Evolutionary conservation across 176 grass and related monocot species (phyloP), one percentile per base, ranked within the genome.

Genomic region (Melocanna baccifera): DNA sequence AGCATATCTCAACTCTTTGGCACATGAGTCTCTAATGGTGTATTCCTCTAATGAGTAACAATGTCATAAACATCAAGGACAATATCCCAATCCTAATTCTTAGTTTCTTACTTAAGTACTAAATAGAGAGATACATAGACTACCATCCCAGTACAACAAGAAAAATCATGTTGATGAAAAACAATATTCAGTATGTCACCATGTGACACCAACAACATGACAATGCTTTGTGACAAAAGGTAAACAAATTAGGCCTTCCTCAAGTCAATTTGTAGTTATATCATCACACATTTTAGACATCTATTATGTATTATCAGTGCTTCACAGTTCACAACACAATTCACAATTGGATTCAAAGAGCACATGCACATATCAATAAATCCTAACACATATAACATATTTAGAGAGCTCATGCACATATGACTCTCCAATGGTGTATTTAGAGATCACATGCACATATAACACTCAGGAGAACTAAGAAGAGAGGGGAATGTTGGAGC

Each of bases 51-150:
- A 30, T 30, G 30, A 73, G 55, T 51, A 74, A 83, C 41, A 13
- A 73, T 63, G 42, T 19, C 69, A 83, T 63, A 75, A 68, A 9
- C 58, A 76, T 36, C 7, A 28, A 11, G 56, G 36, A 70, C 5
- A 81, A 34, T 71, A 23, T 69, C 18, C 22, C 22, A 66, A 74
- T 58, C 81, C 8, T 75, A 61, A 25, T 69, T 75, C 26, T 85
- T 50, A 73, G 13, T 16, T 20, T 30, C 30, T 30, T 30, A 30
- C 30, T 30, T 30, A 81, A 20, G 19, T 23, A 30, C 32, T 20
- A 50, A 75, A 25, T 15, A 70, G 6, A 16, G 12, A 25, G 30
- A 25, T 6, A 34, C 15, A 80, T 7, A 40, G 43, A 30, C 2
- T 53, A 83, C 20, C 52, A 16, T 74, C 36, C 16, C 0, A 11